Base-by-base conservation (phyloP, 176 grass and related monocot genomes). In the Ananas comosus region DNA sequence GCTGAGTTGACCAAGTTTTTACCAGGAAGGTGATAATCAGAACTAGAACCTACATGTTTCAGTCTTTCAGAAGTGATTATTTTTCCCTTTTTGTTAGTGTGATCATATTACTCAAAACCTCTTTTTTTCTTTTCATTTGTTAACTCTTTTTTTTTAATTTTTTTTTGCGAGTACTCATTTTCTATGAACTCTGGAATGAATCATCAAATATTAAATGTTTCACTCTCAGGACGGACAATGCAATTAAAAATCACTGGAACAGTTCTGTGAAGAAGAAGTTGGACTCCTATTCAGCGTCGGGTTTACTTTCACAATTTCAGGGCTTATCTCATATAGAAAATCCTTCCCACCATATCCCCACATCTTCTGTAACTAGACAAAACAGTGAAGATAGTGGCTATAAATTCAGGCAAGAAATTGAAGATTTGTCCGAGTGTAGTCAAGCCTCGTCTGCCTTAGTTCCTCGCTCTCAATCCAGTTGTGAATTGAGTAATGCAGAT, bases 161-260 rank as follows among this genome's bases (percentile, higher is more conserved):
- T 27, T 42, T 42, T 42, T 42, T 7, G 33, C 33, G 7, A 42
- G 33, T 42, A 42, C 33, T 42, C 33, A 42, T 42, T 42, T 42
- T 42, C 33, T 42, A 4, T 7, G 5, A 42, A 42, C 33, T 42
- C 33, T 42, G 33, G 33, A 42, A 42, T 61, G 56, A 61, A 18
- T 61, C 7, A 9, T 22, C 17, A 61, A 61, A 61, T 9, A 61
- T 19, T 61, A 61, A 18, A 10, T 61, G 56, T 10, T 61, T 88
- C 72, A 72, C 49, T 69, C 48, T 69, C 89, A 99, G 94, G 86
- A 88, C 94, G 14, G 94, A 99, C 49, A 99, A 99, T 79, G 78
- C 94, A 24, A 99, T 99, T 57, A 99, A 99, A 84, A 99, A 99
- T 72, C 94, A 99, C 18, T 99, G 94, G 94, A 90, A 99, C 78